Percentiles rank a stretch among this genome's conserved stretches.
These are phyloP conservation scores for Annulohypoxylon nitens DNA, from an alignment of 495 filamentous ascomycete genomes.

Conservation along the genomic window DNA sequence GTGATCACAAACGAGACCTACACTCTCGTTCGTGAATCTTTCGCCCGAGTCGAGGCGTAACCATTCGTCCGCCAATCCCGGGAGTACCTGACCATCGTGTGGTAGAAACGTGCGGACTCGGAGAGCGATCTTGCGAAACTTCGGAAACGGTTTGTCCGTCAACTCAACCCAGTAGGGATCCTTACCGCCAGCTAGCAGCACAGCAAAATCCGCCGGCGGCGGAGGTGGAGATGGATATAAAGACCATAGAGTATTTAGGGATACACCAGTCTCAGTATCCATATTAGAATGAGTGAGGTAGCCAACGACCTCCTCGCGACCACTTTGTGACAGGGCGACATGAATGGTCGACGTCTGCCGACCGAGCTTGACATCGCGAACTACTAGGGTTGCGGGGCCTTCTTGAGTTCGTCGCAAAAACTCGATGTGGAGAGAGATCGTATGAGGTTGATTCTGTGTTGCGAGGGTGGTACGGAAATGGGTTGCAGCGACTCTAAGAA, in stretches of 20 bases:
- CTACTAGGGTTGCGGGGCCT: constrained; percentile 69
- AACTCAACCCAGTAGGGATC: constrained; percentile 61
- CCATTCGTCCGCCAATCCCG: constrained; percentile 73
- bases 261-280: constrained; percentile 68
- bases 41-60: constrained; percentile 65
- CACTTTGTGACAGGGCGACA: constrained; percentile 67
- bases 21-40: constrained; percentile 65
- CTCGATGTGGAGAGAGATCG: constrained; percentile 73
- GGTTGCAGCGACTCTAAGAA: constrained; percentile 69
- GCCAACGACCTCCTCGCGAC: constrained; percentile 71
- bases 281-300: constrained; percentile 76
- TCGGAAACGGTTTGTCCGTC: constrained; percentile 60
- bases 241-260: constrained; percentile 65
- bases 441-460: constrained; percentile 71
- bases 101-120: constrained; percentile 70
- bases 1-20: constrained; percentile 73
- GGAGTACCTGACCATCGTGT: constrained; percentile 58
- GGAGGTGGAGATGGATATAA: constrained; percentile 59
- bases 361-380: constrained; percentile 79
- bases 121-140: constrained; percentile 70
- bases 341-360: constrained; percentile 77
- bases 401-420: constrained; percentile 78
- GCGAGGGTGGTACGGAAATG: constrained; percentile 76
- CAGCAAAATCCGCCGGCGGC: constrained; percentile 55
- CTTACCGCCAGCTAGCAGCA: constrained; percentile 52